Base-by-base conservation (phyloP, 2,329 filamentous ascomycete genomes). In the Orbilia brochopaga region DNA sequence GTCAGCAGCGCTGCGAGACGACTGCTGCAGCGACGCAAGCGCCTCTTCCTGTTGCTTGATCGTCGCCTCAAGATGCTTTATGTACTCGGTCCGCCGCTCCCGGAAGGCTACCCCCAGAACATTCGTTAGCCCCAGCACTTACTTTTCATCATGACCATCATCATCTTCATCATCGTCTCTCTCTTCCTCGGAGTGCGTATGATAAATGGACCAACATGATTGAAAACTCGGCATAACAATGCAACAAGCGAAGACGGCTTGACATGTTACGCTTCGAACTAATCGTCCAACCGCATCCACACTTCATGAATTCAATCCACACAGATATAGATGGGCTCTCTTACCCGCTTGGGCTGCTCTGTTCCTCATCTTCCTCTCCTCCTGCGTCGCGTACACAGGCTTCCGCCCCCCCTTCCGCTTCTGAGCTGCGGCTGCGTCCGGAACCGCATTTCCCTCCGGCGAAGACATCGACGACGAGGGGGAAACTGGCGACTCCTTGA, bases 391-490 rank as follows among this genome's bases (percentile, higher is more conserved):
- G 84, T 99, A 99, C 75, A 97, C 94, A 78, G 94, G 94, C 83
- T 97, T 99, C 78, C 94, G 88, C 73, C 94, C 94, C 78, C 94
- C 94, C 83, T 99, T 99, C 78, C 94, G 88, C 84, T 99, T 99
- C 79, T 92, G 92, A 55, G 74, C 62, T 55, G 58, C 62, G 58
- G 58, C 65, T 42, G 65, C 65, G 55, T 69, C 65, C 74, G 74
- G 54, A 69, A 74, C 54, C 56, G 75, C 58, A 66, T 74, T 46
- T 73, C 75, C 61, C 42, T 77, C 76, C 40, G 76, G 76, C 23
- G 76, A 76, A 40, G 76, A 77, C 30, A 74, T 75, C 42, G 75
- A 75, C 30, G 75, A 76, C 57, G 74, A 75, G 23, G 76, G 75
- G 59, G 74, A 75, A 30, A 74, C 75, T n/a, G 75, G 76, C 5